Base-by-base conservation (phyloP, 2,329 filamentous ascomycete genomes). In the Cercospora berteroae region DNA sequence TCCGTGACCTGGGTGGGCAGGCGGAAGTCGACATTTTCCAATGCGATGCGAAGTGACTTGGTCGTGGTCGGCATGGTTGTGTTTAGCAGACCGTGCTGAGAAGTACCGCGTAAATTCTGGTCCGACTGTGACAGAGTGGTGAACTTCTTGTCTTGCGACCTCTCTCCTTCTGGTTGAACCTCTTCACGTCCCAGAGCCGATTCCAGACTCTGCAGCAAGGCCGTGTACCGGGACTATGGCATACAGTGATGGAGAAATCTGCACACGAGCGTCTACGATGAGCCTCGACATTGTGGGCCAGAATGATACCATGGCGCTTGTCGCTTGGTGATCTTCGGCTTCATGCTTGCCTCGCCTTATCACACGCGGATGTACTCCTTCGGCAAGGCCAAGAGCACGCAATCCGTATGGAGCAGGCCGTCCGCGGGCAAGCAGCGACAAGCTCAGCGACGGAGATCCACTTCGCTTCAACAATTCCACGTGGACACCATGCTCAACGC, bases 1-100 rank as follows among this genome's bases (percentile, higher is more conserved):
- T 67, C 65, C 3, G 65, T 67, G 36, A 67, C 65, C n/a, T 67
- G 65, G 2, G 65, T 67, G 5, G 65, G 65, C 2, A 67, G 65
- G 8, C 65, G 65, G 16, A 67, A 67, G 23, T 67, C 65, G 16
- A 67, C 65, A 42, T 67, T 67, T 39, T 63, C 65, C 36, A 67
- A 55, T 7, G 65, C 60, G 33, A 67, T 63, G 8, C 65, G 60
- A 4, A 67, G 65, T 20, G 27, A 27, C 44, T 29, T 63, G 58
- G 9, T 36, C 39, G 60, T 55, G 39, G 52, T 55, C 20, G 63
- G 36, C 63, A 65, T 65, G 10, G 58, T n/a, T 2, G 12, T 29
- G 52, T 20, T 16, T 13, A n/a, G 29, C n/a, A 48, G 5, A 6
- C 2, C 9, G 25, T 29, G 23, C 27, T 29, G 52, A 56, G 10